Evolutionary conservation across 2,329 filamentous ascomycete species (phyloP).

Genomic region (Hypoxylon sp.): DNA sequence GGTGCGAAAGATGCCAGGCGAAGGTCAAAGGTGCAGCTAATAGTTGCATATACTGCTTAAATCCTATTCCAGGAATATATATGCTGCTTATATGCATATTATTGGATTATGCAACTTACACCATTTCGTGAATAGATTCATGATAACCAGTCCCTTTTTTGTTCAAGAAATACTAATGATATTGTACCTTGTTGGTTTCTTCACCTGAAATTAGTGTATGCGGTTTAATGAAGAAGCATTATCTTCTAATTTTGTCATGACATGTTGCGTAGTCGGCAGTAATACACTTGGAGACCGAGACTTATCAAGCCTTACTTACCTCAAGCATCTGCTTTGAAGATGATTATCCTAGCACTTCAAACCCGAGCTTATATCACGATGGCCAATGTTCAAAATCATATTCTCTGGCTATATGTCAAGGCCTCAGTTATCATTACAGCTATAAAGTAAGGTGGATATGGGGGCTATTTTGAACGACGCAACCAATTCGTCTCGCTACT

Average conservation of each 20-base stretch:
- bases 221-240: neutral
- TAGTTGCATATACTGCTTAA: neutral
- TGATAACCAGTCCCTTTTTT: neutral
- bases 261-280: neutral
- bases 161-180: neutral
- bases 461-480: conserved; percentile 23
- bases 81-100: neutral
- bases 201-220: neutral
- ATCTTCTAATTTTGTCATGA: neutral
- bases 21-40: neutral
- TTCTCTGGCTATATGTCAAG: neutral
- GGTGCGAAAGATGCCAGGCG: neutral
- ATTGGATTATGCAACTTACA: neutral
- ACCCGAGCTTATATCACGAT: neutral
- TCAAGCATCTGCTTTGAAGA: too few relatives aligned
- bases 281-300: neutral
- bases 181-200: neutral
- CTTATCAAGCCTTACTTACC: neutral
- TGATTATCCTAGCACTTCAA: neutral
- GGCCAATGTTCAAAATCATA: neutral
- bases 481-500: conserved; percentile 27
- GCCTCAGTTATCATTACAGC: neutral
- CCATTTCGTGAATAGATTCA: neutral
- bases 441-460: conserved; percentile 7
- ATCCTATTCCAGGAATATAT: neutral